Conservation (phyloP, 305 asterid genomes). For the Plantago coronopus region DNA sequence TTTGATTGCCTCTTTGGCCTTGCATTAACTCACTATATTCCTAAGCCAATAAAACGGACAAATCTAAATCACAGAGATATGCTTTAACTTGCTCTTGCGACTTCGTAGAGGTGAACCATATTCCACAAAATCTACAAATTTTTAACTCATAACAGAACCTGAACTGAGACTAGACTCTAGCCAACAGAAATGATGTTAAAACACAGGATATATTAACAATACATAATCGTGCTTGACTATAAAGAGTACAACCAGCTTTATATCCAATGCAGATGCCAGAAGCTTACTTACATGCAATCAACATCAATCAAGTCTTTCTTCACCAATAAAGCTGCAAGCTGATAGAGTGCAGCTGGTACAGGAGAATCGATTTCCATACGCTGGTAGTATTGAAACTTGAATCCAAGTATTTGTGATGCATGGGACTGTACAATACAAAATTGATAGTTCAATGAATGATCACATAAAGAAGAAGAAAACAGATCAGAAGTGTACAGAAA, state of each 20-base stretch:
- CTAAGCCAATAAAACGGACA: too few relatives aligned
- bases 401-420: conserved; percentile 93
- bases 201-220: too few relatives aligned
- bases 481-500: not conserved
- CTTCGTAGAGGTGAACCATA: not conserved
- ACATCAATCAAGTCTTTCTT: conserved; percentile 81
- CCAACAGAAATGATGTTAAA: too few relatives aligned
- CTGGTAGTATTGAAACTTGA: conserved; percentile 91
- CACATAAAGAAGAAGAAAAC: conserved; percentile 7
- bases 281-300: conserved; percentile 77
- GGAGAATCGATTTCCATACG: conserved; percentile 59
- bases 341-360: conserved; percentile 74
- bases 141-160: not conserved
- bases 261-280: conserved; percentile 5
- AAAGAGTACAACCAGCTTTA: too few relatives aligned
- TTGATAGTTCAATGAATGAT: conserved; percentile 15
- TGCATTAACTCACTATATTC: too few relatives aligned
- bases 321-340: conserved; percentile 84
- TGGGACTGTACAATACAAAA: conserved; percentile 63
- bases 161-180: too few relatives aligned
- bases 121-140: not conserved
- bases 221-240: not conserved
- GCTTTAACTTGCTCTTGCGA: too few relatives aligned
- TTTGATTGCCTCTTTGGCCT: too few relatives aligned
- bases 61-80: too few relatives aligned